Evolutionary conservation across 2,329 filamentous ascomycete species (phyloP), one percentile per base, ranked within the genome.

Genomic region (Coniosporium tulheliwenetii): DNA sequence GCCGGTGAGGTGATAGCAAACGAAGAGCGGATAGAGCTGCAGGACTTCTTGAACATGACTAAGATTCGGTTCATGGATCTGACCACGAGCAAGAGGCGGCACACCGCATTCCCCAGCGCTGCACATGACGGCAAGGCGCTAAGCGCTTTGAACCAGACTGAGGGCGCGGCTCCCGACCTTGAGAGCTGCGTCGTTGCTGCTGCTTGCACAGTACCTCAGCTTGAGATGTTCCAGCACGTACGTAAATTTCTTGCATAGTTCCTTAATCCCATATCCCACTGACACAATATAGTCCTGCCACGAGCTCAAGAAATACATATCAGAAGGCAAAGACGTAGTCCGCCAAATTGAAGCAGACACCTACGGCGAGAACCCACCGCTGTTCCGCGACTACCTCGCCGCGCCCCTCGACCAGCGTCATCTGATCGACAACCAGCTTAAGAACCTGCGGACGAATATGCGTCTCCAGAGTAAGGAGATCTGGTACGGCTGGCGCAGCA

Each of bases 1-100:
- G 58, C 66, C 16, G 43, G 47, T 10, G 44, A 48, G 10, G 54
- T 56, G 36, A 50, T 55, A 16, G 57, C 55, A 15, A 53, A 58
- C 12, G 43, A 49, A 26, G 52, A 53, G 10, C 71, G 70, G 15
- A 86, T 94, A 41, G 81, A 87, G 37, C 69, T 98, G 2, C 85
- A 94, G 50, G 83, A 94, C 40, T 98, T 98, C 61, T 65, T 98
- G 36, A 85, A 93, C 46, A 79, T 94, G 77, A 95, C 89, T 2
- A 93, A 85, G 44, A 94, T 98, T 52, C 84, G 87, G 41, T 98
- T 98, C 63, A 95, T 98, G 83, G 91, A 98, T 56, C 69, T 98
- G 39, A 94, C 81, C n/a, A 94, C 89, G 0, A 95, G 87, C 1
- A 96, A 96, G 58, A 73, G 89, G 48, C 75, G 91, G 41, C 82